A percentile compares a stretch with the other conserved stretches of the same genome.
Conservation (phyloP, 73 alveolate genomes). For the Uronychia setigera region DNA sequence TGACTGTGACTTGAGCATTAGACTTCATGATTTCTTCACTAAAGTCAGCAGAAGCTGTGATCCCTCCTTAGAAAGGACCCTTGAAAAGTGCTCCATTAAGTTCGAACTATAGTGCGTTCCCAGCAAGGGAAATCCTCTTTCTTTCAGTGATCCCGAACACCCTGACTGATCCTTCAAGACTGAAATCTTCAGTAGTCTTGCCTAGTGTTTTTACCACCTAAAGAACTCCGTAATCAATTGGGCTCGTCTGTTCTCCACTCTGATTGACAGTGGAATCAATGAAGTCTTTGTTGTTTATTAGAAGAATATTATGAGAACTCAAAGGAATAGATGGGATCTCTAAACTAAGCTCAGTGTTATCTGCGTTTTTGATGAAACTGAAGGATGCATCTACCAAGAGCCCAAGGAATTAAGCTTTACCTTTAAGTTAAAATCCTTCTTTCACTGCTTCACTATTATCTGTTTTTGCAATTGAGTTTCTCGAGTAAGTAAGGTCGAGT, state of each 20-base stretch:
- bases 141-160: not conserved
- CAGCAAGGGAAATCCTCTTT: not conserved
- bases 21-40: not conserved
- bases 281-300: not conserved
- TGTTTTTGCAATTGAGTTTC: no score
- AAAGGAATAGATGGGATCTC: not conserved
- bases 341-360: not conserved
- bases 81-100: not conserved
- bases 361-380: not conserved
- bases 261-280: not conserved
- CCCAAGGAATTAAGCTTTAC: not conserved
- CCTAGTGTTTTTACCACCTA: not conserved
- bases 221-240: not conserved
- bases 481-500: not conserved
- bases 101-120: not conserved
- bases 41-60: not conserved
- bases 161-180: not conserved
- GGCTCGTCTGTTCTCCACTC: not conserved
- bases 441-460: not conserved
- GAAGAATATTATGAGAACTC: not conserved
- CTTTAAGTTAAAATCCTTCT: not conserved
- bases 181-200: not conserved
- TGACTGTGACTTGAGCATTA: not conserved
- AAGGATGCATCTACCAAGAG: not conserved
- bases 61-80: not conserved